phyloP scores from a whole-genome alignment of 164 flowering plant genomes.

The Vitis vinifera region ASM3070453v1 NC_081818.1:27541501-27542000 shows the following conservation, averaged over 20 bases:
- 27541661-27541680: slow-evolving; percentile 52
- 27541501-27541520: slow-evolving; percentile 48
- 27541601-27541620: slow-evolving; percentile 61
- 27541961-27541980: slow-evolving; percentile 71
- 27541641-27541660: slow-evolving; percentile 63
- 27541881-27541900: slow-evolving; percentile 62
- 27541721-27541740: slow-evolving; percentile 59
- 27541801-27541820: slow-evolving; percentile 49
- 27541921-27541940: slow-evolving; percentile 45
- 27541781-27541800: slow-evolving; percentile 47
- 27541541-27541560: slow-evolving; percentile 31
- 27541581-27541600: slow-evolving; percentile 53
- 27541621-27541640: slow-evolving; percentile 70
- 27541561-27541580: slow-evolving; percentile 20
- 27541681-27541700: slow-evolving; percentile 70
- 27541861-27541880: slow-evolving; percentile 63
- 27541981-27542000: slow-evolving; percentile 60
- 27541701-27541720: slow-evolving; percentile 63
- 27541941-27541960: slow-evolving; percentile 57
- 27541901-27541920: slow-evolving; percentile 44
- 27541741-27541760: slow-evolving; percentile 32
- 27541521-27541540: slow-evolving; percentile 54
- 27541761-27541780: slow-evolving; percentile 33
- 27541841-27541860: slow-evolving; percentile 66
- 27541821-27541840: slow-evolving; percentile 58